Evolutionary conservation across 495 filamentous ascomycete genomes (phyloP).

Genomic region (Talaromyces ruber): DNA sequence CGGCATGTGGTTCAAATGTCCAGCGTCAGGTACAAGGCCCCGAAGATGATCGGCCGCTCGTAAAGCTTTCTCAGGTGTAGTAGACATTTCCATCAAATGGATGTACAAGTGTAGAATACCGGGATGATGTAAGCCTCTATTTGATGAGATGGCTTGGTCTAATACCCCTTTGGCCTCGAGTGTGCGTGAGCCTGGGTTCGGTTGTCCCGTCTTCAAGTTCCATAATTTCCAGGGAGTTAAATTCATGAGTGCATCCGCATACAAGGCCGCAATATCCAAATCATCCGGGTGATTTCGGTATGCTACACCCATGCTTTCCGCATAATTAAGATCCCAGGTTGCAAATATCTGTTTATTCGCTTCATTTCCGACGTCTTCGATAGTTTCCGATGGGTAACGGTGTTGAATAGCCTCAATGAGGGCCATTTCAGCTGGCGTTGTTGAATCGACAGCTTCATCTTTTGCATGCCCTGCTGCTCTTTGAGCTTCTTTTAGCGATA

Average conservation of each 20-base stretch:
- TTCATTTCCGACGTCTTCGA: not conserved
- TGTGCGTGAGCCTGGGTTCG: conserved; percentile 43
- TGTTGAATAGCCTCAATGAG: conserved; percentile 47
- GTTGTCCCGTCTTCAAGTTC: conserved; percentile 50
- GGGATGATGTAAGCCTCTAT: conserved; percentile 41
- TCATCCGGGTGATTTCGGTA: conserved; percentile 46
- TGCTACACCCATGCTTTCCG: conserved; percentile 50
- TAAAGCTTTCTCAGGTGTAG: conserved; percentile 48
- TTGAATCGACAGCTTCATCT: conserved; percentile 10
- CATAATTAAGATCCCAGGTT: conserved; percentile 48
- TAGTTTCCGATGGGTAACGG: conserved; percentile 40
- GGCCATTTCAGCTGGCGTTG: conserved; percentile 41
- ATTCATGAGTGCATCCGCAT: conserved; percentile 62
- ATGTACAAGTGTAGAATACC: conserved; percentile 64
- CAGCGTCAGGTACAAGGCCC: conserved; percentile 54
- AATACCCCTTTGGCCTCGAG: conserved; percentile 48
- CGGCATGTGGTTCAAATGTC: conserved; percentile 69
- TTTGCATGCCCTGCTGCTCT: conserved; percentile 31
- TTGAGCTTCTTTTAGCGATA: conserved; percentile 35
- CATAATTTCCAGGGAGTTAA: conserved; percentile 60
- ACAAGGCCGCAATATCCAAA: conserved; percentile 52
- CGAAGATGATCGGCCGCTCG: conserved; percentile 49
- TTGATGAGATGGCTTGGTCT: conserved; percentile 37
- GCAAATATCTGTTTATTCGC: conserved; percentile 30
- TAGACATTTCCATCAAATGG: conserved; percentile 68